A percentile compares a stretch with the other conserved stretches of the same genome.
Conservation (phyloP, 2,329 filamentous ascomycete species). For the Colletotrichum melonis region DNA sequence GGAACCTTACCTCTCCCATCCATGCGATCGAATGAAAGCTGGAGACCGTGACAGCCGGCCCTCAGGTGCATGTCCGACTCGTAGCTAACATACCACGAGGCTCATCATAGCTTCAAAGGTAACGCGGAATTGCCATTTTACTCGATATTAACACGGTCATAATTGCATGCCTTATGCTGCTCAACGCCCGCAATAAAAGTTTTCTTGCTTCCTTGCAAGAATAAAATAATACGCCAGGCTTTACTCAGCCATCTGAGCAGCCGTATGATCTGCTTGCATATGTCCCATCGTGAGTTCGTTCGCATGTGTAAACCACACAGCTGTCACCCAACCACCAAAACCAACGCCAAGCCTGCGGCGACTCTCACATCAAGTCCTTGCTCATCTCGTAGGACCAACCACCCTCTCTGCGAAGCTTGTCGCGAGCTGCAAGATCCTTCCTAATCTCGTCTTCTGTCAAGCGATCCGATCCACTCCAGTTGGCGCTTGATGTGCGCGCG, state of each 20-base stretch:
- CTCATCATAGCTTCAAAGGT: neutral
- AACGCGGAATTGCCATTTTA: slow-evolving; percentile 12
- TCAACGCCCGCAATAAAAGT: slow-evolving; percentile 24
- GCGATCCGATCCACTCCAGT: slow-evolving; percentile 86
- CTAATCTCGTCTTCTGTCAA: slow-evolving; percentile 90
- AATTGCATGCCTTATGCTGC: slow-evolving; percentile 29
- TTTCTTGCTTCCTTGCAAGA: slow-evolving; percentile 1
- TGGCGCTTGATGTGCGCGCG: slow-evolving; percentile 90
- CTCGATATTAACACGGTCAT: slow-evolving; percentile 19
- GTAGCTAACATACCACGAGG: neutral
- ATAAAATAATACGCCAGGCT: slow-evolving; percentile 18
- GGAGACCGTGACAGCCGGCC: neutral
- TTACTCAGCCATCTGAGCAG: slow-evolving; percentile 7
- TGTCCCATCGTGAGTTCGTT: slow-evolving; percentile 32
- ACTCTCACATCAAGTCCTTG: slow-evolving; percentile 54
- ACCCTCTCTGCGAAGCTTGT: slow-evolving; percentile 83
- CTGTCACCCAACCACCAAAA: slow-evolving; percentile 23
- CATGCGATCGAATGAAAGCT: neutral
- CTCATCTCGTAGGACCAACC: slow-evolving; percentile 82
- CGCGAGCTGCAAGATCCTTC: slow-evolving; percentile 82
- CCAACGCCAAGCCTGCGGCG: slow-evolving; percentile 22
- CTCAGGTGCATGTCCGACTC: too few relatives aligned
- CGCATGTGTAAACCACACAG: slow-evolving; percentile 33
- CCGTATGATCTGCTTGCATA: slow-evolving; percentile 9
- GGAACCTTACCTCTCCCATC: neutral